These are phyloP conservation scores for Calocera cornea DNA, from an alignment of 768 basidiomycete species.

Conservation along the genomic window DNA sequence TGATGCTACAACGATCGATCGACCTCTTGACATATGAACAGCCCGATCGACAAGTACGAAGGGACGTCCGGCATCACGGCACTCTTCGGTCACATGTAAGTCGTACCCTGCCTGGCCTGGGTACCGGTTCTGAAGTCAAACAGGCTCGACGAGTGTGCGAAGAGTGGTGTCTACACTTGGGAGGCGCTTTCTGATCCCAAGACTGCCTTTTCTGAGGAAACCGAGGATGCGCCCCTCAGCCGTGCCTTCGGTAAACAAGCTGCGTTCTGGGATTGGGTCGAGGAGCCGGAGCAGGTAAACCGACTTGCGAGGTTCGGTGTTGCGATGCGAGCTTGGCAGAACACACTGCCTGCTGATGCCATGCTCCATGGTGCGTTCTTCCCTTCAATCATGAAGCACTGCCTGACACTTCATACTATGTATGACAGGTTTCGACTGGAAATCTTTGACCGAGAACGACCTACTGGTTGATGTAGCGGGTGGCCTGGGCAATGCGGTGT, in stretches of 20 bases:
- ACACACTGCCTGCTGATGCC: conserved; percentile 13
- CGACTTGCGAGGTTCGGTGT: conserved; percentile 14
- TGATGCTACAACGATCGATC: too few species aligned
- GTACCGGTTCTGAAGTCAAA: conserved; percentile 53
- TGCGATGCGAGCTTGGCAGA: conserved; percentile 16
- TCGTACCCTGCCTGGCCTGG: neutral
- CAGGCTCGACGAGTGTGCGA: conserved; percentile 32
- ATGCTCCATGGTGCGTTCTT: conserved; percentile 15
- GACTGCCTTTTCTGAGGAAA: conserved; percentile 14
- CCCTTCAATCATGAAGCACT: neutral
- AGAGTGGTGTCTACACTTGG: conserved; percentile 11
- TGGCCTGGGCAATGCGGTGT: conserved; percentile 17
- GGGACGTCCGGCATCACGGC: conserved; percentile 54
- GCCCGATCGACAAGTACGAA: conserved; percentile 49
- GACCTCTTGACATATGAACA: conserved; percentile 20
- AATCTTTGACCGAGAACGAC: conserved; percentile 24
- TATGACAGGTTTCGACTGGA: conserved; percentile 35
- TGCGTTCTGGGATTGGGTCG: conserved; percentile 10
- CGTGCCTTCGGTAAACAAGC: conserved; percentile 14
- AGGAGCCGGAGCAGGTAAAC: conserved; percentile 9
- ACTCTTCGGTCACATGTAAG: conserved; percentile 36
- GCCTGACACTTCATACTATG: neutral
- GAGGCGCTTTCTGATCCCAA: conserved; percentile 18
- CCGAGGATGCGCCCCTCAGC: conserved; percentile 11
- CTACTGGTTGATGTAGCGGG: conserved; percentile 28